These are phyloP conservation scores for Coccinonectria pachysandricola DNA, from an alignment of 2,329 filamentous ascomycete species.

Conservation along the genomic window DNA sequence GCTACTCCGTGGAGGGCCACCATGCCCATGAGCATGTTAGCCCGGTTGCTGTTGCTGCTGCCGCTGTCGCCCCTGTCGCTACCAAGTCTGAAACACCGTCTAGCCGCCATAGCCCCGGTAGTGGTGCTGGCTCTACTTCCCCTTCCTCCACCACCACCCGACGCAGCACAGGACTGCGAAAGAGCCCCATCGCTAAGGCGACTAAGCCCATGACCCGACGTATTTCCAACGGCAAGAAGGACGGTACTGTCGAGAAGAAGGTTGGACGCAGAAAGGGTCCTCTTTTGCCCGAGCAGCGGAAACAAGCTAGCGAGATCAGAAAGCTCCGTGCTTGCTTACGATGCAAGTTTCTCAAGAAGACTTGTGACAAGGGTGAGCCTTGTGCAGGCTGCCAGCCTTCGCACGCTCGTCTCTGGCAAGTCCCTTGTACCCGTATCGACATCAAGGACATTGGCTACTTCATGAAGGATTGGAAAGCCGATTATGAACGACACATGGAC, in stretches of 20 bases:
- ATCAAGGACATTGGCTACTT: conserved; percentile 98
- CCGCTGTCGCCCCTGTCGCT: conserved; percentile 57
- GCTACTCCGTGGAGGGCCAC: conserved; percentile 46
- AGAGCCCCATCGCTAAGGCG: conserved; percentile 71
- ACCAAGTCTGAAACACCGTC: conserved; percentile 47
- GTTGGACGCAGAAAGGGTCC: conserved; percentile 85
- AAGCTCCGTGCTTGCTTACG: conserved; percentile 88
- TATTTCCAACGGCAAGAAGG: conserved; percentile 66
- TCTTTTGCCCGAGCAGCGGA: conserved; percentile 83
- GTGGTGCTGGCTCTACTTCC: conserved; percentile 49
- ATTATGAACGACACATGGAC: conserved; percentile 84
- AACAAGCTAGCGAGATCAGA: conserved; percentile 93
- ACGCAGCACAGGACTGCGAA: conserved; percentile 59
- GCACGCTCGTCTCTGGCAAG: conserved; percentile 91
- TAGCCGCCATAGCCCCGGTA: conserved; percentile 50
- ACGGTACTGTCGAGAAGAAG: conserved; percentile 74
- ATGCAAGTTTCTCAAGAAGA: conserved; percentile 99
- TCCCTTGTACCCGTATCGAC: conserved; percentile 93
- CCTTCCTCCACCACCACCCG: conserved; percentile 51
- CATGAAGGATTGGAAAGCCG: conserved; percentile 98
- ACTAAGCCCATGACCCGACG: conserved; percentile 77
- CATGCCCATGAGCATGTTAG: conserved; percentile 48
- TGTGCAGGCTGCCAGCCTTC: conserved; percentile 93
- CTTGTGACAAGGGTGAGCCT: conserved; percentile 93
- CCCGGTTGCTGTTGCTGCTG: conserved; percentile 54